A percentile compares a stretch with the other conserved stretches of the same genome.
These are phyloP conservation scores for Mortierella polycephala DNA, from an alignment of 371 early-diverging fungal species.

Conservation along the genomic window DNA sequence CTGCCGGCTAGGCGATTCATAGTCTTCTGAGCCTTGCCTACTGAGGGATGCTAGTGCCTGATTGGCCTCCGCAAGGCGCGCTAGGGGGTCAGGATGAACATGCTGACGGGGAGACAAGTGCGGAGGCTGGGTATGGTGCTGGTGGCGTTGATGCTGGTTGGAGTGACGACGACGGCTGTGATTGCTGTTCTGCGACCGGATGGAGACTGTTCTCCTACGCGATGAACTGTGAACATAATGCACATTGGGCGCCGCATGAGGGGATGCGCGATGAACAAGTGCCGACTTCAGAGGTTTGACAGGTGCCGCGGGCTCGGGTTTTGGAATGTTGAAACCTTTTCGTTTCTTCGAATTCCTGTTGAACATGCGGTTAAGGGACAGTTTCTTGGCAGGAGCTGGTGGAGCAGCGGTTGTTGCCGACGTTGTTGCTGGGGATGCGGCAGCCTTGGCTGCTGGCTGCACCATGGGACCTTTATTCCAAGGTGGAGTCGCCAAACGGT, in stretches of 20 bases:
- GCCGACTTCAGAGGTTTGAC: slow-evolving; percentile 49
- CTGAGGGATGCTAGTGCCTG: slow-evolving; percentile 22
- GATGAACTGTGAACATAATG: slow-evolving; percentile 21
- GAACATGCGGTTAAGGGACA: slow-evolving; percentile 42
- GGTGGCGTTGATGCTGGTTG: slow-evolving; percentile 6
- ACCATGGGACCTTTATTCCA: slow-evolving; percentile 8
- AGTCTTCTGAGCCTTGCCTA: slow-evolving; percentile 1
- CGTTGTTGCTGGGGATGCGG: background rate
- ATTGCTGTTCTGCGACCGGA: slow-evolving; percentile 36
- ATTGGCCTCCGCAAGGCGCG: slow-evolving; percentile 37
- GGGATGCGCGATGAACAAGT: slow-evolving; percentile 30
- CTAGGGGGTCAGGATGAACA: slow-evolving; percentile 13
- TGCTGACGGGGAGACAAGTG: background rate
- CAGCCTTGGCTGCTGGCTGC: background rate
- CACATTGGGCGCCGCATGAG: slow-evolving; percentile 2
- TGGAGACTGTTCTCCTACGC: slow-evolving; percentile 31
- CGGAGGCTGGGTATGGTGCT: background rate
- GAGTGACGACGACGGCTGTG: slow-evolving; percentile 8
- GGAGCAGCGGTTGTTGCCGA: background rate
- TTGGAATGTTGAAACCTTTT: slow-evolving; percentile 4
- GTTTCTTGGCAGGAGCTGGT: slow-evolving; percentile 15
- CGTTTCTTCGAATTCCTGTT: slow-evolving; percentile 17
- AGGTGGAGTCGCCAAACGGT: slow-evolving; percentile 1
- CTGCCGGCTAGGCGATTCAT: background rate
- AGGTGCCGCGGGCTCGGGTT: slow-evolving; percentile 7